Evolutionary conservation across 441 rosid species (phyloP).

Genomic region (Populus tomentosa): DNA sequence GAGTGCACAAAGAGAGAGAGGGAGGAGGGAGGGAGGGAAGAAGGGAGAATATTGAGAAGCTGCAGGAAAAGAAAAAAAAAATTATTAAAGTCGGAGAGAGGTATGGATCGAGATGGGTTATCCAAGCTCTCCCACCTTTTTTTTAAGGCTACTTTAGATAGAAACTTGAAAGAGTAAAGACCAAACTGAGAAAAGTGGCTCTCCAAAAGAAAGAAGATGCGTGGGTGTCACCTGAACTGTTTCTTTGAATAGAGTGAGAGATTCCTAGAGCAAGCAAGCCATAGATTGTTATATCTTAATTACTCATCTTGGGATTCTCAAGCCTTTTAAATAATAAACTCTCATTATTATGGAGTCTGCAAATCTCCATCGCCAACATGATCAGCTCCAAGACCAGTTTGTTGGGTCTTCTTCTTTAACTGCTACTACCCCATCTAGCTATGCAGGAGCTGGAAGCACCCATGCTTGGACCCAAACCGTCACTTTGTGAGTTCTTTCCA

Average conservation of each 20-base stretch:
- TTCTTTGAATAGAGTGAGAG: constrained; percentile 27
- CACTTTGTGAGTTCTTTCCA: constrained; percentile 43
- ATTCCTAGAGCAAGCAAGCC: constrained; percentile 22
- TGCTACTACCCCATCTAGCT: constrained; percentile 39
- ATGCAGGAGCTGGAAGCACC: constrained; percentile 34
- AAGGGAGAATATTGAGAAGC: constrained; percentile 20
- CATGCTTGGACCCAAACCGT: constrained; percentile 63
- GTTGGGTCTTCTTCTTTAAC: constrained; percentile 35
- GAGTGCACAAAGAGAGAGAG: constrained; percentile 29
- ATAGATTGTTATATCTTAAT: constrained; percentile 26
- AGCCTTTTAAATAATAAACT: constrained; percentile 24
- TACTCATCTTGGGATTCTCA: constrained; percentile 76
- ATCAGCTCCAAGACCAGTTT: constrained; percentile 43
- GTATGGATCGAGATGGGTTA: constrained; percentile 29
- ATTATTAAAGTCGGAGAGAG: constrained; percentile 29
- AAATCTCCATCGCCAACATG: constrained; percentile 52
- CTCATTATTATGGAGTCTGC: constrained; percentile 62
- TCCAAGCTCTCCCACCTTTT: constrained; percentile 28
- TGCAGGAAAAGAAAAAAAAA: constrained; percentile 8
- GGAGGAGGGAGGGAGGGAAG: no score
- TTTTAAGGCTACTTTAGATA: constrained; percentile 40
- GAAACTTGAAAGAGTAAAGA: constrained; percentile 49
- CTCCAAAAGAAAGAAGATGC: constrained; percentile 24
- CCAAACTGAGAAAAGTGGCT: constrained; percentile 19
- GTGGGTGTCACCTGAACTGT: constrained; percentile 51